A percentile compares a stretch with the other conserved stretches of the same genome.
phyloP scores from a whole-genome alignment of 345 rosid genomes.

The Eucalyptus dawsonii region DNA sequence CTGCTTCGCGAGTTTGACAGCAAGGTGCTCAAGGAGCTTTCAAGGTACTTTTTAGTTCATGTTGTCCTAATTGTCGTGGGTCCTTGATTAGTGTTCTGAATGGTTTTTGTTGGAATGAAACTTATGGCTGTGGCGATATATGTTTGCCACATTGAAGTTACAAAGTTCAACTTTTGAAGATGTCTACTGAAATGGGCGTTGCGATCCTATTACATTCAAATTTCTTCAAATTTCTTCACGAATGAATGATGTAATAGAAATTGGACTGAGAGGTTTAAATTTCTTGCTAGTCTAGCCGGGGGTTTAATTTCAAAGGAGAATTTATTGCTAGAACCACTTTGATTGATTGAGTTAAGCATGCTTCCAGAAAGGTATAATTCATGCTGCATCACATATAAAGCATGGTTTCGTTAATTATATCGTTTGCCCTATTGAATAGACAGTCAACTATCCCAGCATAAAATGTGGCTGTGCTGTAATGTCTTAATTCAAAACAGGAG shows the following conservation, averaged over 20 bases:
- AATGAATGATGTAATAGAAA: background rate
- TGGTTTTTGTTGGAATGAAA: background rate
- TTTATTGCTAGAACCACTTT: background rate
- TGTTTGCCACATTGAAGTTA: background rate
- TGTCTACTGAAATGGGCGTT: background rate
- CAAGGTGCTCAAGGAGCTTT: slow-evolving; percentile 53
- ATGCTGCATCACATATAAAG: background rate
- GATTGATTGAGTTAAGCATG: background rate
- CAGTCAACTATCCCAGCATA: background rate
- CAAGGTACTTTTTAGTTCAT: slow-evolving; percentile 21
- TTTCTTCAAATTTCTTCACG: background rate
- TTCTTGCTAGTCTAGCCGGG: background rate
- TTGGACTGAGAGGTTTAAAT: background rate
- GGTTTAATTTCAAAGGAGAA: background rate
- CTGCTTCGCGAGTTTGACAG: slow-evolving; percentile 57
- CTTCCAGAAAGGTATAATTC: background rate
- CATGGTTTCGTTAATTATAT: background rate
- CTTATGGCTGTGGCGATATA: background rate
- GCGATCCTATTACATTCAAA: background rate
- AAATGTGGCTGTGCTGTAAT: background rate
- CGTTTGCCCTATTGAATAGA: background rate
- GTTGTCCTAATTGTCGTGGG: background rate
- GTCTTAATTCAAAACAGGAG: background rate
- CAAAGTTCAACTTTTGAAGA: background rate
- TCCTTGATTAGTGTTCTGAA: background rate